A percentile compares a stretch with the other conserved stretches of the same genome.
These are phyloP conservation scores for Glonium stellatum DNA, from an alignment of 495 filamentous ascomycete genomes.

Conservation along the genomic window DNA sequence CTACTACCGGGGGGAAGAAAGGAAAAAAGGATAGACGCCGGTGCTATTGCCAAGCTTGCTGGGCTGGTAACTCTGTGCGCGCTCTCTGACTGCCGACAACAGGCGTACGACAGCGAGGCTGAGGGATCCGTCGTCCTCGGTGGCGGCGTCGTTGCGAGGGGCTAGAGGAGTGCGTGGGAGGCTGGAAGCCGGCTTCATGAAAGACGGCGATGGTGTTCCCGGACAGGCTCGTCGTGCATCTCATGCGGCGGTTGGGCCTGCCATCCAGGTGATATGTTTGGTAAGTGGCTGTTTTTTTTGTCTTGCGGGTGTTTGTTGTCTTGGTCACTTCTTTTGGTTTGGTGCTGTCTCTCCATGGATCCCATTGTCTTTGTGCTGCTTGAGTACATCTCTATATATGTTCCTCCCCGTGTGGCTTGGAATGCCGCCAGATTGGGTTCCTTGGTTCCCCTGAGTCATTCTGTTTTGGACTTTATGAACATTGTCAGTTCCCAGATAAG, in stretches of 20 bases:
- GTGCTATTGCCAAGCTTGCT: no score
- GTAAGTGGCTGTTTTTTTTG: constrained; percentile 25
- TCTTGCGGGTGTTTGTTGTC: not conserved
- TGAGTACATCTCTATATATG: no score
- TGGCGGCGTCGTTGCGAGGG: no score
- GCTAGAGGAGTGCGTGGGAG: not conserved
- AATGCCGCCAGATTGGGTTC: no score
- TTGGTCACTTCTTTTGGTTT: not conserved
- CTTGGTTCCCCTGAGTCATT: no score
- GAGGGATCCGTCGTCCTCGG: no score
- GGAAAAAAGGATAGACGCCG: no score
- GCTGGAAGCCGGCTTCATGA: constrained; percentile 16
- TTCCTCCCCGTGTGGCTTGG: no score
- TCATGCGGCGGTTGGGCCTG: constrained; percentile 22
- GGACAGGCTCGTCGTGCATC: constrained; percentile 15
- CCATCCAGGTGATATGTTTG: constrained; percentile 33
- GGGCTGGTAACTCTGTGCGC: no score
- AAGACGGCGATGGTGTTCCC: constrained; percentile 20
- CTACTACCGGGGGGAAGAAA: no score
- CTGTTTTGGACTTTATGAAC: not conserved
- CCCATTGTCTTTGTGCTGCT: not conserved
- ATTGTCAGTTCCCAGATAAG: not conserved
- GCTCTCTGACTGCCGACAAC: no score
- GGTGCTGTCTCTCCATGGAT: not conserved
- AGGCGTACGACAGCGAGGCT: no score